Conservation (phyloP, 2,329 filamentous ascomycete genomes). For the Aphanocladium album region DNA sequence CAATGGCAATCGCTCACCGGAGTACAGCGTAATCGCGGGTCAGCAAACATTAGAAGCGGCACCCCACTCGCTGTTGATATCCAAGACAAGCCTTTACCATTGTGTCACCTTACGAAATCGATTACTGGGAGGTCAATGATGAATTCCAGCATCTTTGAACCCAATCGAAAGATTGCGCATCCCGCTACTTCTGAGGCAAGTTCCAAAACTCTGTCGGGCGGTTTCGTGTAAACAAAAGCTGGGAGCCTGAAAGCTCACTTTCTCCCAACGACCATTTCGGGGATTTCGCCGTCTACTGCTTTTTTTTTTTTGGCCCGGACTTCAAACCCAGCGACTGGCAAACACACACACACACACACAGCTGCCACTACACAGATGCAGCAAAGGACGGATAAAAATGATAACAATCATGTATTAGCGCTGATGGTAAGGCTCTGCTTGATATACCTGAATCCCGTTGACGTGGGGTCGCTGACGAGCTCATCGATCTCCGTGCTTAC, state of each 20-base stretch:
- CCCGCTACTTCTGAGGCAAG: background rate
- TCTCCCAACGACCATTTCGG: background rate
- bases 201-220: background rate
- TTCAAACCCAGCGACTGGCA: no score
- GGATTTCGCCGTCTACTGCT: background rate
- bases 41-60: background rate
- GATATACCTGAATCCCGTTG: background rate
- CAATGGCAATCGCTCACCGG: background rate
- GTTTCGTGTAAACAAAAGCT: background rate
- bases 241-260: background rate
- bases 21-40: background rate
- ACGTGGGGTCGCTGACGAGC: background rate
- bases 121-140: background rate
- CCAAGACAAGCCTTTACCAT: background rate
- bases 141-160: background rate
- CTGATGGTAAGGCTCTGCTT: background rate
- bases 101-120: background rate
- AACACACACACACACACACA: no score
- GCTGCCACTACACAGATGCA: background rate
- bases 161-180: background rate
- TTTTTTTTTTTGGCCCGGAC: background rate
- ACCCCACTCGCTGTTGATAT: background rate
- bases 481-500: slow-evolving; percentile 6
- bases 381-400: background rate
- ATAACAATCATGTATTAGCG: background rate